These are phyloP conservation scores for Trichoderma polysporum DNA, from an alignment of 2,329 filamentous ascomycete species.

Conservation along the genomic window DNA sequence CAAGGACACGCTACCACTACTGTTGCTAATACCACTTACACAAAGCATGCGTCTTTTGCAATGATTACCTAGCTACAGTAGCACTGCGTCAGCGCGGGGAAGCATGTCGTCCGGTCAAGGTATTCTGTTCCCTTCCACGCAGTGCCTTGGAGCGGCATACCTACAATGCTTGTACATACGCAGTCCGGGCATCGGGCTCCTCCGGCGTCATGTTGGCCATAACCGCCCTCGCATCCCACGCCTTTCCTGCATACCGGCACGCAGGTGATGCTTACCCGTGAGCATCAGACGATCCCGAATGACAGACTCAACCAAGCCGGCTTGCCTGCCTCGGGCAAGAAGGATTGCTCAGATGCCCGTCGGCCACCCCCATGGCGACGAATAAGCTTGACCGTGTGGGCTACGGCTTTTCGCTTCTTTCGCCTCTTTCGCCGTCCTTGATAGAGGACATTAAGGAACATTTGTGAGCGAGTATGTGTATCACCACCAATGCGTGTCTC, in stretches of 20 bases:
- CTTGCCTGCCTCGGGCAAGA: not conserved
- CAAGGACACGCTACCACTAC: not conserved
- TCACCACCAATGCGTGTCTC: not conserved
- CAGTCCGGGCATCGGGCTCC: not conserved
- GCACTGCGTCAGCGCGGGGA: conserved; percentile 15
- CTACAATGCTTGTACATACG: not conserved
- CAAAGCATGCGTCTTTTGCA: not conserved
- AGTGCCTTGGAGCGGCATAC: not conserved
- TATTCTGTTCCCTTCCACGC: not conserved
- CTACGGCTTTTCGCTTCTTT: not conserved
- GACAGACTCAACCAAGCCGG: not conserved
- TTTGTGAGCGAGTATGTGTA: not conserved
- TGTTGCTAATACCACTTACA: not conserved
- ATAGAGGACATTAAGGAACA: not conserved
- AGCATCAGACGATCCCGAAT: conserved; percentile 1
- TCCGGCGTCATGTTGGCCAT: not conserved
- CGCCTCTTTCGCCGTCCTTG: not conserved
- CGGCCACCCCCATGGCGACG: not conserved
- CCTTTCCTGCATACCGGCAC: conserved; percentile 16
- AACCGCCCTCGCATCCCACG: conserved; percentile 5
- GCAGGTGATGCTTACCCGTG: conserved; percentile 11
- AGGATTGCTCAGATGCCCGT: not conserved
- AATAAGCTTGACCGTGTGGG: not conserved
- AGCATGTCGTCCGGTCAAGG: conserved; percentile 16
- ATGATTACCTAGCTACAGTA: conserved; percentile 1